Base-by-base conservation (phyloP, 179 eudicot species). In the Pouteria campechiana region DNA sequence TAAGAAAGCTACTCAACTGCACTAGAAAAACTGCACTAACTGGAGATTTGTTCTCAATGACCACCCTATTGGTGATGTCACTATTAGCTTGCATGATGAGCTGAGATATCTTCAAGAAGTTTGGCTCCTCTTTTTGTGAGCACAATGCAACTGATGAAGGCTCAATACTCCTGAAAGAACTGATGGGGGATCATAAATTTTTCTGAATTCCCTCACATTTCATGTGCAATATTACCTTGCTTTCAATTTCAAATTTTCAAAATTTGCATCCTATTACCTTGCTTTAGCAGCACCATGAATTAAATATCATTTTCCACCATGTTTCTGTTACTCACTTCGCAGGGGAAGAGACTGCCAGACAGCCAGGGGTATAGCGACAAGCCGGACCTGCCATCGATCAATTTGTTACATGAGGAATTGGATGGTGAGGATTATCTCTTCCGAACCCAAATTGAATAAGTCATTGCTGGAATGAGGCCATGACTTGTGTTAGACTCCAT, bases 361-460 rank as follows among this genome's bases (percentile, higher is more conserved):
- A 46, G 37, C 40, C 36, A 37, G n/a, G 61, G 22, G 47, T 17
- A 48, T 16, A 11, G 22, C 28, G 69, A 67, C 56, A 68, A 16
- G 32, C 24, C 20, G 27, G 49, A 37, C 4, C 20, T 36, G 33
- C 60, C 86, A 47, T 46, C 83, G 10, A 43, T 89, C 7, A 52
- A 65, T 54, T 62, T 74, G 29, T 63, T 19, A 51, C 97, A 89
- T 10, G 95, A 89, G 29, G 97, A 86, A 62, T 39, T 85, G 45
- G 97, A 89, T 39, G 68, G 68, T 29, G 95, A 89, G 61, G 93
- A 85, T 54, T 89, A 48, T 43, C 24, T 89, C 46, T 85, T 86
- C 50, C 58, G 90, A 41, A 86, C 78, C 46, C 78, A 61, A 65
- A 41, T 85, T 12, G 83, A 63, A n/a, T n/a, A n/a, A n/a, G n/a